phyloP scores from a whole-genome alignment of 257 asterid genomes.

The Nicotiana knightiana region DNA sequence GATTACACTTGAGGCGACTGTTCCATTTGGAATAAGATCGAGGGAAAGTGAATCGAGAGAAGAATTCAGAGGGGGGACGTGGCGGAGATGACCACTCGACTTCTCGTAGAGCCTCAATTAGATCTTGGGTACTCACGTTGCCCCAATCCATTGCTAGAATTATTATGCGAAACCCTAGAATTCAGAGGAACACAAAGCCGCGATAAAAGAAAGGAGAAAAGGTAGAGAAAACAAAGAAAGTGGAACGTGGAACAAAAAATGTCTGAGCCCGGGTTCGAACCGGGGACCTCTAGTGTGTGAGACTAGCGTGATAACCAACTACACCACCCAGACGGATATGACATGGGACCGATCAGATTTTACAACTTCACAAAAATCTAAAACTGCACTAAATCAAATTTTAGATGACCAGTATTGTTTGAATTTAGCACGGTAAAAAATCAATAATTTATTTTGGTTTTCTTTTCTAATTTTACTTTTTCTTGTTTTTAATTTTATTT shows the following conservation, averaged over 20 bases:
- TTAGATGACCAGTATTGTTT: no score
- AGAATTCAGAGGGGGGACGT: conserved; percentile 70
- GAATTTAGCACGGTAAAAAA: no score
- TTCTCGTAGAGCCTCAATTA: conserved; percentile 83
- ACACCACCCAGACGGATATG: conserved; percentile 84
- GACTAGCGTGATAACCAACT: conserved; percentile 99
- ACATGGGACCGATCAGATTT: fast-evolving
- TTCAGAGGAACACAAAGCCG: background rate
- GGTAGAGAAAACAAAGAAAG: background rate
- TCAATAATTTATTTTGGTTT: no score
- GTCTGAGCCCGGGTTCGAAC: conserved; percentile 99
- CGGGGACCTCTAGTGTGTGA: conserved; percentile 99
- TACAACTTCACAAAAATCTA: no score
- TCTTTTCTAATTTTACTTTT: no score
- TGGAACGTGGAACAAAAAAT: background rate
- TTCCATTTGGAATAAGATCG: conserved; percentile 80
- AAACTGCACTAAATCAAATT: no score
- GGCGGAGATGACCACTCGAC: conserved; percentile 97
- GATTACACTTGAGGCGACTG: conserved; percentile 98
- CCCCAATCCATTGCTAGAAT: conserved; percentile 68
- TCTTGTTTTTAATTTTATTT: no score
- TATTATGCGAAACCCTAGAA: conserved; percentile 26
- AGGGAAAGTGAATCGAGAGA: conserved; percentile 79
- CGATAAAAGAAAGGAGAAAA: background rate
- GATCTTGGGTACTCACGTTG: conserved; percentile 83